These are phyloP conservation scores for Dactylonectria macrodidyma DNA, from an alignment of 2,329 filamentous ascomycete species.

Conservation along the genomic window DNA sequence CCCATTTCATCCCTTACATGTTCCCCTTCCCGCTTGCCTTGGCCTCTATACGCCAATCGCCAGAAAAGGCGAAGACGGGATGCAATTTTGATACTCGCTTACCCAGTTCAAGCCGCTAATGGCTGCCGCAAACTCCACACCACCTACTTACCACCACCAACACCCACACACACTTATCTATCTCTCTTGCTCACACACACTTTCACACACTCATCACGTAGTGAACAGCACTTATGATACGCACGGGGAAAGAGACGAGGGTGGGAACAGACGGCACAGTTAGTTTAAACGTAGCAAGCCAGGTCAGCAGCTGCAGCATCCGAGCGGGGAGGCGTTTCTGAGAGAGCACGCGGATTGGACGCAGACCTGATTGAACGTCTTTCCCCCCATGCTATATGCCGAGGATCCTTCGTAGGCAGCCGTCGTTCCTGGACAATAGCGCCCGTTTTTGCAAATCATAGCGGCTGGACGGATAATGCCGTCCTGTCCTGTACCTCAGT, in stretches of 20 bases:
- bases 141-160: neutral
- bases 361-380: neutral
- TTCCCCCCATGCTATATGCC: conserved; percentile 1
- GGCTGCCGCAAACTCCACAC: neutral
- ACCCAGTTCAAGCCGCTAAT: neutral
- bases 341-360: neutral
- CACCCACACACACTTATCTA: neutral
- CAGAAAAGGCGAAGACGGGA: neutral
- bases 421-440: neutral
- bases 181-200: neutral
- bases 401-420: conserved; percentile 7
- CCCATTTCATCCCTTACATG: neutral
- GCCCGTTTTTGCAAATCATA: neutral
- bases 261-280: neutral
- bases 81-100: neutral
- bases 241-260: neutral
- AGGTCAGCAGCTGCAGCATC: conserved; percentile 18
- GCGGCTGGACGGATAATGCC: neutral
- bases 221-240: neutral
- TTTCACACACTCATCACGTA: neutral
- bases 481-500: neutral
- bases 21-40: conserved; percentile 3
- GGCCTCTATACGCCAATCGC: neutral
- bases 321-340: neutral
- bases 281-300: neutral